Evolutionary conservation across 2,329 filamentous ascomycete genomes (phyloP).

Genomic region (Claviceps sp.): DNA sequence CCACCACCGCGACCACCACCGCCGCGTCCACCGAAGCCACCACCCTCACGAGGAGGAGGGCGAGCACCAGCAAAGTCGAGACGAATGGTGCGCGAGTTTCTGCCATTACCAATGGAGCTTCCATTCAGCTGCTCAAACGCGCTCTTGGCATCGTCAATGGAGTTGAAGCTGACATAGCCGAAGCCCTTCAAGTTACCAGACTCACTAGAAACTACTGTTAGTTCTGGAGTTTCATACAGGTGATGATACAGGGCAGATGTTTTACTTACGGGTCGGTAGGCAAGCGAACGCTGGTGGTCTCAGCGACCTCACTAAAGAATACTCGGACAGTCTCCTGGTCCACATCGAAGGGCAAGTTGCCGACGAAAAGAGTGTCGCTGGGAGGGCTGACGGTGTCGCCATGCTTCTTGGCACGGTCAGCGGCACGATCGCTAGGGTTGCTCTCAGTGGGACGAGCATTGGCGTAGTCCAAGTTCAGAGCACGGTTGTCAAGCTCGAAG

Average conservation of each 20-base stretch:
- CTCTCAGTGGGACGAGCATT: slow-evolving; percentile 47
- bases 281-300: slow-evolving; percentile 68
- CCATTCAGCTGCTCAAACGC: slow-evolving; percentile 62
- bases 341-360: slow-evolving; percentile 77
- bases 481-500: slow-evolving; percentile 58
- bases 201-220: slow-evolving; percentile 36
- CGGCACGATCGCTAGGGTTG: slow-evolving; percentile 41
- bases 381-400: slow-evolving; percentile 71
- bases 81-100: slow-evolving; percentile 62
- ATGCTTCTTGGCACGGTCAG: slow-evolving; percentile 53
- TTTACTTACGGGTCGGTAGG: slow-evolving; percentile 62
- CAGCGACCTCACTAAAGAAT: slow-evolving; percentile 59
- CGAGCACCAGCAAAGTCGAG: slow-evolving; percentile 70
- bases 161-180: slow-evolving; percentile 76
- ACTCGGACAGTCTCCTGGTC: slow-evolving; percentile 62
- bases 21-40: slow-evolving; percentile 35
- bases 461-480: slow-evolving; percentile 68
- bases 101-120: slow-evolving; percentile 44
- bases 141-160: slow-evolving; percentile 68
- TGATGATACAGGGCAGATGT: too few species aligned
- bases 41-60: slow-evolving; percentile 43
- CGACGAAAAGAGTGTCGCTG: slow-evolving; percentile 80
- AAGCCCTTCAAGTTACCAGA: slow-evolving; percentile 81
- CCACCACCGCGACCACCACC: slow-evolving; percentile 36
- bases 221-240: not conserved